Conservation (phyloP, 192 early-diverging fungal genomes). For the Allomyces javanicus region DNA sequence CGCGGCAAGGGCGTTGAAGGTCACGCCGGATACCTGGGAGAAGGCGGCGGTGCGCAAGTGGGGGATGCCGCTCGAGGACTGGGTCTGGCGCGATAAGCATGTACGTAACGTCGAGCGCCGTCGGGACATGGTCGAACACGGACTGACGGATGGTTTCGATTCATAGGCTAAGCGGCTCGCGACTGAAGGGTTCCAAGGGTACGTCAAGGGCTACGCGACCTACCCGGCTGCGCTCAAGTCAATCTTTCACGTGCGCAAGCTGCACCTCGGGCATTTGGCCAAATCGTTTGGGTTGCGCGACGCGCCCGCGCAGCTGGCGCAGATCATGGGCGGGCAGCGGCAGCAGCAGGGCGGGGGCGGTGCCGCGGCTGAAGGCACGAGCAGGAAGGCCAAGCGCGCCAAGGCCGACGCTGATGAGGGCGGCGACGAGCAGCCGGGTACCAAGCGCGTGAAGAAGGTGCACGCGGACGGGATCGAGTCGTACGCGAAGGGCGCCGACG, state of each 20-base stretch:
- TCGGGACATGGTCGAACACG: too few relatives aligned
- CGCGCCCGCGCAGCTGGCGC: slow-evolving; percentile 45
- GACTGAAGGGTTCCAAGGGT: not conserved
- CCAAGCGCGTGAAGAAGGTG: not conserved
- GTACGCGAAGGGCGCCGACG: not conserved
- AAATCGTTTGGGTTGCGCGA: slow-evolving; percentile 93
- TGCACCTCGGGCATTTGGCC: slow-evolving; percentile 93
- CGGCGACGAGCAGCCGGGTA: too few relatives aligned
- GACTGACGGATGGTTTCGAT: too few relatives aligned
- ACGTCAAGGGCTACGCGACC: slow-evolving; percentile 59
- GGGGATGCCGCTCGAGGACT: not conserved
- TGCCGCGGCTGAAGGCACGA: not conserved
- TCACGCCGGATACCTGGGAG: not conserved
- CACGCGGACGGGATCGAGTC: not conserved
- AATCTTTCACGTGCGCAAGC: slow-evolving; percentile 83
- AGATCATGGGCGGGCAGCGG: slow-evolving; percentile 2
- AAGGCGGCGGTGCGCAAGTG: not conserved
- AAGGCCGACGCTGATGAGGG: not conserved
- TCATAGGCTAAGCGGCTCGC: too few relatives aligned
- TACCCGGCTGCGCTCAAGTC: slow-evolving; percentile 63
- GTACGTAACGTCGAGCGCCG: not conserved
- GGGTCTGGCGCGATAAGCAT: slow-evolving; percentile 1
- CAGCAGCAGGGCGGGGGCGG: not conserved
- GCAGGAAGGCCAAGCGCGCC: not conserved
- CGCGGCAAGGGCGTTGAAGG: too few relatives aligned